phyloP scores from a whole-genome alignment of 2,329 filamentous ascomycete species.

The Sarocladium kiliense region DNA sequence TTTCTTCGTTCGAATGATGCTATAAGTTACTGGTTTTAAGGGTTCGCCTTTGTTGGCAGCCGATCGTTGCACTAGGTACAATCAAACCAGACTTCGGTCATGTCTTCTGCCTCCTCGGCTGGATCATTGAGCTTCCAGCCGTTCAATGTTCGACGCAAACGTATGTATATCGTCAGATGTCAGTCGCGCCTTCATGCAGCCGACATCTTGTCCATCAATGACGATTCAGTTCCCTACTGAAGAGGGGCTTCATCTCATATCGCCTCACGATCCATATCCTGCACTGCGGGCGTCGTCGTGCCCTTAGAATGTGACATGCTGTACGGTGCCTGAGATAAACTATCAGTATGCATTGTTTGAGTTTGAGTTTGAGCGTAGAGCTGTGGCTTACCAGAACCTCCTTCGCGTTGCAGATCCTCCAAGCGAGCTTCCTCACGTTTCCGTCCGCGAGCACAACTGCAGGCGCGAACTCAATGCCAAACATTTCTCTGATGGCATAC shows the following conservation, averaged over 20 bases:
- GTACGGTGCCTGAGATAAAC: constrained; percentile 57
- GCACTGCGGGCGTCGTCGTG: constrained; percentile 51
- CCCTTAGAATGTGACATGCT: constrained; percentile 64
- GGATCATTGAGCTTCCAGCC: too few relatives aligned
- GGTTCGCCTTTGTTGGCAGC: neutral
- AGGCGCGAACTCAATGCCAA: constrained; percentile 91
- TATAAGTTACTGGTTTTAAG: too few relatives aligned
- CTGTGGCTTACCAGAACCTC: constrained; percentile 71
- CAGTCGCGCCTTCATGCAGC: too few relatives aligned
- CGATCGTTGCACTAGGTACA: too few relatives aligned
- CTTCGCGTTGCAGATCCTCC: constrained; percentile 94
- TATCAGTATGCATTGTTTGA: constrained; percentile 47
- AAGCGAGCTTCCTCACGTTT: constrained; percentile 82
- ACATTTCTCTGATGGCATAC: constrained; percentile 94
- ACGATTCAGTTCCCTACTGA: too few relatives aligned
- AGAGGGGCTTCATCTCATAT: constrained; percentile 15
- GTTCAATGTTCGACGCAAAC: too few relatives aligned
- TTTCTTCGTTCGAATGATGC: too few relatives aligned
- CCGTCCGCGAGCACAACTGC: constrained; percentile 91
- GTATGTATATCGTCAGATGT: too few relatives aligned
- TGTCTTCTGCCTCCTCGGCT: neutral
- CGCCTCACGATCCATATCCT: constrained; percentile 28
- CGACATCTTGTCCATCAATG: too few relatives aligned
- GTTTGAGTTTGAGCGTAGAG: neutral
- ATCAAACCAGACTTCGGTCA: neutral